Evolutionary conservation across 441 rosid genomes (phyloP).

Genomic region (Heliophila coronopifolia): DNA sequence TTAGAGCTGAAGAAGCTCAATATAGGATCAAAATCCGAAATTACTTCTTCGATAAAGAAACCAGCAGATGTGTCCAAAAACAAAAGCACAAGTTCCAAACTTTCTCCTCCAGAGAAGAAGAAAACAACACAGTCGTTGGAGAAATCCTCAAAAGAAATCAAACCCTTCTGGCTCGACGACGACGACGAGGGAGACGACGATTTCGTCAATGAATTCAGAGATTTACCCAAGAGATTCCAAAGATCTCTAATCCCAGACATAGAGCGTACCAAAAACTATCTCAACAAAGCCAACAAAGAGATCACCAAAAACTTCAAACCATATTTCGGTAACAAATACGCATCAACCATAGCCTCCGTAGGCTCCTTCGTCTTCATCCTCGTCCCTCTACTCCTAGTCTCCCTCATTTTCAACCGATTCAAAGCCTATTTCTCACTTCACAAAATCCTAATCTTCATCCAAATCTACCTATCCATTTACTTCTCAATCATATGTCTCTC

Average conservation of each 20-base stretch:
- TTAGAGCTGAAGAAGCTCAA: constrained; percentile 41
- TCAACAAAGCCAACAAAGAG: constrained; percentile 69
- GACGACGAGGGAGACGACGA: constrained; percentile 59
- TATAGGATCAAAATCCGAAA: constrained; percentile 36
- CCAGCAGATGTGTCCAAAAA: constrained; percentile 57
- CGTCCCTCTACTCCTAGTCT: constrained; percentile 68
- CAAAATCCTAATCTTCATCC: constrained; percentile 68
- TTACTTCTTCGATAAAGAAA: constrained; percentile 30
- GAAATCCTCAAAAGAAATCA: constrained; percentile 33
- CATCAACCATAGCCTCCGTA: constrained; percentile 56
- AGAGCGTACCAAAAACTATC: constrained; percentile 61
- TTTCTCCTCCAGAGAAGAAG: constrained; percentile 26
- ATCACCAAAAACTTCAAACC: constrained; percentile 79
- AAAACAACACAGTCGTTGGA: background rate
- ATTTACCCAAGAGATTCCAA: constrained; percentile 66
- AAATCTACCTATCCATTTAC: constrained; percentile 86
- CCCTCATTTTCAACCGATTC: constrained; percentile 63
- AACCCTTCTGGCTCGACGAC: constrained; percentile 57
- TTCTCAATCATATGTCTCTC: constrained; percentile 79
- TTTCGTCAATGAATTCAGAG: constrained; percentile 60
- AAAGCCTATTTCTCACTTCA: constrained; percentile 88
- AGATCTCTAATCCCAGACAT: constrained; percentile 70
- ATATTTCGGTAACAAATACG: constrained; percentile 63
- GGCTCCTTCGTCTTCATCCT: constrained; percentile 63
- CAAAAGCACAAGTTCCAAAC: constrained; percentile 42